Evolutionary conservation across 257 asterid species (phyloP).

Genomic region (Scutellaria minor): DNA sequence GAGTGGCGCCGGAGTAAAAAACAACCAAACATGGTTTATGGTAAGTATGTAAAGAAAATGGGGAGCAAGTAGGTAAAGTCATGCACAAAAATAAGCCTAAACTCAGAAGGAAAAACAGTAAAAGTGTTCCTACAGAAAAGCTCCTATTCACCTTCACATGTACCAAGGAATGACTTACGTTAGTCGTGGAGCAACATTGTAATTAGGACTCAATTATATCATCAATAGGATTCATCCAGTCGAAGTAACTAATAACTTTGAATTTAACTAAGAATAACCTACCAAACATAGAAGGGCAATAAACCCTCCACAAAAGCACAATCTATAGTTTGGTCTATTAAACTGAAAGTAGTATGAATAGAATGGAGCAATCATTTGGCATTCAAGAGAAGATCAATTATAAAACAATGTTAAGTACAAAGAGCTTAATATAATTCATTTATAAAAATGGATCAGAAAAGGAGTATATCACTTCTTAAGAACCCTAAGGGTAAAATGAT

Average conservation of each 20-base stretch:
- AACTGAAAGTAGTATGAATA: background rate
- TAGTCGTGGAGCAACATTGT: background rate
- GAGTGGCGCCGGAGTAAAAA: background rate
- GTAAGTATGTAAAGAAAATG: background rate
- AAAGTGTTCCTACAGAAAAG: constrained; percentile 10
- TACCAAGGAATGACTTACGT: constrained; percentile 15
- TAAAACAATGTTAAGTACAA: constrained; percentile 3
- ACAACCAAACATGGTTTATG: background rate
- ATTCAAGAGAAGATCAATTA: background rate
- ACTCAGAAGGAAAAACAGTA: background rate
- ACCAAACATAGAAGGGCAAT: constrained; percentile 15
- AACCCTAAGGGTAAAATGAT: background rate
- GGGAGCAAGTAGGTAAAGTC: background rate
- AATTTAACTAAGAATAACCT: background rate
- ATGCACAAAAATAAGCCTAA: background rate
- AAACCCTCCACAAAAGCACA: constrained; percentile 2
- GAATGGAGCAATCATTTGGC: background rate
- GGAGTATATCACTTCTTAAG: background rate
- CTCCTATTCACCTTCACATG: background rate
- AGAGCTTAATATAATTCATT: constrained; percentile 1
- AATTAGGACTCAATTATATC: background rate
- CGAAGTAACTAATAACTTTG: too few relatives aligned
- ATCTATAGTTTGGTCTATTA: constrained; percentile 15
- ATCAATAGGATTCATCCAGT: too few relatives aligned
- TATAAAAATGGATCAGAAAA: background rate